Evolutionary conservation across 148 eudicot genomes (phyloP), one percentile per base, ranked within the genome.

Genomic region (Rhododendron mucronatum): DNA sequence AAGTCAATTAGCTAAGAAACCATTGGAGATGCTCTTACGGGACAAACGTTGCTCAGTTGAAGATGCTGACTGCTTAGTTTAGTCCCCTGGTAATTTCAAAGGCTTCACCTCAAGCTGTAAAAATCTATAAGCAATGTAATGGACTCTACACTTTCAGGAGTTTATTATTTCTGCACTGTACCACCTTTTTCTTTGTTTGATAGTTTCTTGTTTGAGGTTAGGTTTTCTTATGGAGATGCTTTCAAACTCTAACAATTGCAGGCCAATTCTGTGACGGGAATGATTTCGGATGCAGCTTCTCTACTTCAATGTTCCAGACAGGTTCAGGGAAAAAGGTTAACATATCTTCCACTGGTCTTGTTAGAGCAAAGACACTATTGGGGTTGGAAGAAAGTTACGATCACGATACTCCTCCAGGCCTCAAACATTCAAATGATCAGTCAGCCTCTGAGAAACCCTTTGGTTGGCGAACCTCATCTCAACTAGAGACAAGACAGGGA

Each of bases 261-360:
- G 95, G 93, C 9, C 87, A 89, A 63, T 80, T 83, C 41, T 35
- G 84, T 85, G 61, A 20, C 74, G 78, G 77, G 75, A 84, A 63
- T 78, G 84, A 85, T 55, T 59, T 86, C 47, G 91, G 88, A 69
- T 75, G 67, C 74, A 84, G 76, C 75, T 87, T 53, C 33, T 83
- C 86, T 23, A 90, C 85, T 90, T 92, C 98, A 71, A 91, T 95
- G 94, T 95, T 97, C 90, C 95, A 94, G 89, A 95, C 99, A 53
- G 99, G 93, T 48, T 94, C 96, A 8, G 99, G 98, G 83, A 95
- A 94, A 89, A 84, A 78, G 48, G 98, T 97, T 82, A 91, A 89
- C 48, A 87, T 95, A 88, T 95, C 95, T 88, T 88, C 95, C 71
- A 86, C 90, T 74, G 98, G 98, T 82, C 89, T 97, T 78, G 84